A percentile compares a stretch with the other conserved stretches of the same genome.
Conservation (phyloP, 2,329 filamentous ascomycete species). For the Trichophyton simii region DNA sequence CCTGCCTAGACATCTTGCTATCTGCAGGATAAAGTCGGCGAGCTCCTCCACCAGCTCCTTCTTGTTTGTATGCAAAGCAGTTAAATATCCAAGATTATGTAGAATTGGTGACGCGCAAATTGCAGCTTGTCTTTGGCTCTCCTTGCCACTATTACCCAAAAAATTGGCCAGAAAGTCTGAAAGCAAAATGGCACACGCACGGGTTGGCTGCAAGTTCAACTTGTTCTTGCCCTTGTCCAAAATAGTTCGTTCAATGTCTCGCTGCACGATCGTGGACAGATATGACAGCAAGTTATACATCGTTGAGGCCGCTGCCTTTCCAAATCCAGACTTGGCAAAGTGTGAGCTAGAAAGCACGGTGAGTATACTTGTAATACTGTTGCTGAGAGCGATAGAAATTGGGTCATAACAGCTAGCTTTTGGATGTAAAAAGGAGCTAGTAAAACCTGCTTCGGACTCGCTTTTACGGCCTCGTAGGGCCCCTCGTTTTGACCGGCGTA, state of each 20-base stretch:
- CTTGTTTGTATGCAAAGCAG: constrained; percentile 19
- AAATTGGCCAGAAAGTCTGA: constrained; percentile 11
- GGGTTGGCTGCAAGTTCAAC: constrained; percentile 5
- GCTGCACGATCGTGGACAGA: constrained; percentile 8
- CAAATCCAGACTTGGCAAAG: constrained; percentile 6
- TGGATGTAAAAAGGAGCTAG: neutral
- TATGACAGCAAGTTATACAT: constrained; percentile 8
- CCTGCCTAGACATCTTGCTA: constrained; percentile 24
- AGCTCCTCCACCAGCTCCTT: constrained; percentile 24
- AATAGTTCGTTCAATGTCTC: constrained; percentile 4
- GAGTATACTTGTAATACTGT: constrained; percentile 14
- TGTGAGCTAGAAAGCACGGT: constrained; percentile 11
- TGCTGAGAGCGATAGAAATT: constrained; percentile 10
- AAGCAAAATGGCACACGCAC: constrained; percentile 13
- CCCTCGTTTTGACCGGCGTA: constrained; percentile 2
- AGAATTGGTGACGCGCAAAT: constrained; percentile 2
- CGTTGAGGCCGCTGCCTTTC: neutral
- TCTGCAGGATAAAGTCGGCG: constrained; percentile 23
- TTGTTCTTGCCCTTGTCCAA: neutral
- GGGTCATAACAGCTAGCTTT: constrained; percentile 1
- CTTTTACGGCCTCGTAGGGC: neutral
- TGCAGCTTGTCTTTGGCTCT: neutral
- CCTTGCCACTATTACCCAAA: neutral
- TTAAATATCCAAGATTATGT: constrained; percentile 22
- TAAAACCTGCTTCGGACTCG: neutral